Evolutionary conservation across 805 yeast species (phyloP), one percentile per base, ranked within the genome.

Genomic region (Candida pseudofarinosa): DNA sequence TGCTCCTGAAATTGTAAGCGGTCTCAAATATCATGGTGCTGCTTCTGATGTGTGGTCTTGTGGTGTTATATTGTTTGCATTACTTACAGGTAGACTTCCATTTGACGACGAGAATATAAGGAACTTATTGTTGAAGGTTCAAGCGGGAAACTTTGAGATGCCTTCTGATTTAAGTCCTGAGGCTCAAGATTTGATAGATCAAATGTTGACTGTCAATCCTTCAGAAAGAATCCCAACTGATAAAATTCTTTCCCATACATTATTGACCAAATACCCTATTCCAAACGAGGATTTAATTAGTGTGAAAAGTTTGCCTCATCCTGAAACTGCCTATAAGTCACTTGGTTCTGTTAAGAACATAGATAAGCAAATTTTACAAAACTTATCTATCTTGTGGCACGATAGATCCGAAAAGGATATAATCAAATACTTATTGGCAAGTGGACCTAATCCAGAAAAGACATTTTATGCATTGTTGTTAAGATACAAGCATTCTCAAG

Each of bases 11-110:
- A 91, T 93, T 52, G 97, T 93, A 8, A 86, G 96, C 10, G 99
- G 99, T 31, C 80, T 85, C 47, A 88, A 82, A 46, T 93, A 93
- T 62, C 98, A 93, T 59, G 99, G 99, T 12, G 89, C 95, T 23
- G 97, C 96, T 34, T 83, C 95, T 26, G 99, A 93, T 64, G 90
- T 93, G 42, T 93, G 99, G 99, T 90, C 96, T 4, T 90, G 97
- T 67, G 98, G 99, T 55, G 88, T 93, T 47, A 93, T 93, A 41
- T 70, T 93, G 43, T 93, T 88, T 69, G 99, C 99, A 0, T 69
- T 93, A 38, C 73, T 93, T 37, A 90, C 98, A 0, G 99, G 98
- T 33, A 91, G 93, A 61, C 70, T 93, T 45, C 99, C 99, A 1
- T 93, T 93, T 60, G 99, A 93, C 64, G 97, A 93, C 64, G 97